Evolutionary conservation across 345 rosid genomes (phyloP).

Genomic region (Dovyalis caffra): DNA sequence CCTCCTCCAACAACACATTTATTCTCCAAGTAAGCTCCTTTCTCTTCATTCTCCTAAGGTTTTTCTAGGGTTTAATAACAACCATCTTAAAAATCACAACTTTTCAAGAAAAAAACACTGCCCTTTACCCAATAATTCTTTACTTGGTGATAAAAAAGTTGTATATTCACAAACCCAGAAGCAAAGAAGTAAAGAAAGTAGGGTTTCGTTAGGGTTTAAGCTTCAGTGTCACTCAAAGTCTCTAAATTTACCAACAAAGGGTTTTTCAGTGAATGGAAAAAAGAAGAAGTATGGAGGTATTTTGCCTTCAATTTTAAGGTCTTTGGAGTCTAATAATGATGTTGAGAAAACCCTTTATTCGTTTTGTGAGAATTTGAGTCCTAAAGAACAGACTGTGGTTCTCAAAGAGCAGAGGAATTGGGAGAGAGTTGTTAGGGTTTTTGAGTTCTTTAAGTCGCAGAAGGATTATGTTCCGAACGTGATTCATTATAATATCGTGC

Average conservation of each 20-base stretch:
- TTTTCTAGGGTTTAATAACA: conserved; percentile 30
- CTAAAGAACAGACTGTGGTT: conserved; percentile 78
- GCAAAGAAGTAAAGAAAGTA: conserved; percentile 22
- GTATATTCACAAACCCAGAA: conserved; percentile 15
- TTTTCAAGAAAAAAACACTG: neutral
- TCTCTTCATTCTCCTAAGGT: conserved; percentile 29
- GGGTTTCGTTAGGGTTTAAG: conserved; percentile 44
- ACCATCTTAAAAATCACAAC: conserved; percentile 9
- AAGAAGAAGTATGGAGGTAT: conserved; percentile 50
- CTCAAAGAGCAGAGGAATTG: conserved; percentile 70
- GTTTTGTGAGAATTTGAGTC: conserved; percentile 47
- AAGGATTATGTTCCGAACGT: conserved; percentile 66
- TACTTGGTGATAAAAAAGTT: neutral
- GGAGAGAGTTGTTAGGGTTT: conserved; percentile 57
- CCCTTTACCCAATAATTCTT: conserved; percentile 13
- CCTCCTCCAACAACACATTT: conserved; percentile 24
- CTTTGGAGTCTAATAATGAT: conserved; percentile 54
- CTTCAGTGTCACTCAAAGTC: conserved; percentile 48
- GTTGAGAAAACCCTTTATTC: conserved; percentile 55
- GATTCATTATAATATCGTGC: conserved; percentile 81
- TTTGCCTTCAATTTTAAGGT: conserved; percentile 61
- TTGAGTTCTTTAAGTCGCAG: conserved; percentile 64
- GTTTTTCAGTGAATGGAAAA: conserved; percentile 32
- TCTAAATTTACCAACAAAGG: conserved; percentile 35
- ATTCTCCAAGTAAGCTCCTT: conserved; percentile 39